A percentile compares a stretch with the other conserved stretches of the same genome.
Conservation (phyloP, 2,329 filamentous ascomycete genomes). For the Fusarium coffeatum region DNA sequence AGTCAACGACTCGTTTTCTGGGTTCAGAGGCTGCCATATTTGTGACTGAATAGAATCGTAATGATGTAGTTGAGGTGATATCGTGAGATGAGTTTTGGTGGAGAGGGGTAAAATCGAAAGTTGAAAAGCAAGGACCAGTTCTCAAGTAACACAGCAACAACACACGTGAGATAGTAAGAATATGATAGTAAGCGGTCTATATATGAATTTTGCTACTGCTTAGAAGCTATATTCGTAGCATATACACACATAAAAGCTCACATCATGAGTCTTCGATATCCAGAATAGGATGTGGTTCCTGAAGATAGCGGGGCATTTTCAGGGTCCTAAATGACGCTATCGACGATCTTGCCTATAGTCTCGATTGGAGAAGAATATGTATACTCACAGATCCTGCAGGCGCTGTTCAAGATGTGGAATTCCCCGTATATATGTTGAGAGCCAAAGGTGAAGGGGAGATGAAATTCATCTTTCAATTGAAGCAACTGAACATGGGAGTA, state of each 20-base stretch:
- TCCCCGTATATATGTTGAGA: not conserved
- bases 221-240: not conserved
- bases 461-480: not conserved
- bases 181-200: not conserved
- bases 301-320: constrained; percentile 19
- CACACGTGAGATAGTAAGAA: not conserved
- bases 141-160: not conserved
- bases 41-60: not conserved
- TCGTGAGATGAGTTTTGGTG: constrained; percentile 18
- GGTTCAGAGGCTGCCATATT: constrained; percentile 39
- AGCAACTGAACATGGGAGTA: not conserved
- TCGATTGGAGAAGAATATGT: constrained; percentile 18
- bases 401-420: not conserved
- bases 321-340: constrained; percentile 34
- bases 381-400: constrained; percentile 20
- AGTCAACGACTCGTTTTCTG: constrained; percentile 52
- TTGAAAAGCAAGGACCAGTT: not conserved
- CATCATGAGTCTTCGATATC: constrained; percentile 29
- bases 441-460: no score
- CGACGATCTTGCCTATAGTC: constrained; percentile 24
- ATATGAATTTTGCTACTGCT: not conserved
- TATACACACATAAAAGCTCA: not conserved
- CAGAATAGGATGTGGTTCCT: constrained; percentile 6
- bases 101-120: constrained; percentile 18
- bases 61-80: constrained; percentile 3